These are phyloP conservation scores for Arachis stenosperma DNA, from an alignment of 306 rosid species.

Conservation along the genomic window DNA sequence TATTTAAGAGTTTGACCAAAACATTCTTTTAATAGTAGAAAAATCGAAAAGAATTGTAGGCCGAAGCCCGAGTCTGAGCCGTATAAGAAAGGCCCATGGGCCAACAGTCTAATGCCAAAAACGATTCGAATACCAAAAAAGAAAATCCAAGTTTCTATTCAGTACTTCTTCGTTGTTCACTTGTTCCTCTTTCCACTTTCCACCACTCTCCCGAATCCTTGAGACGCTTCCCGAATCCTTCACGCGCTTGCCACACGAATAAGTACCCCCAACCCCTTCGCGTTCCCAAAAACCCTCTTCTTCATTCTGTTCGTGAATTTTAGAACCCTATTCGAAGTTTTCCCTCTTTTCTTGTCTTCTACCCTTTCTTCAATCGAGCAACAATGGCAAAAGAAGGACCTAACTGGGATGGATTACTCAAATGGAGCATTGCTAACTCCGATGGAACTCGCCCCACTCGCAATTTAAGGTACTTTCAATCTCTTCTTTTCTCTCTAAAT, in stretches of 20 bases:
- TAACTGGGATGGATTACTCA: slow-evolving; percentile 89
- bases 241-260: background rate
- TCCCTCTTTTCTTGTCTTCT: background rate
- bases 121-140: too few species aligned
- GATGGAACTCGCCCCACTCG: slow-evolving; percentile 75
- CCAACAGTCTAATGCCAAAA: background rate
- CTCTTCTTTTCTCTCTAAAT: too few species aligned
- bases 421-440: slow-evolving; percentile 83
- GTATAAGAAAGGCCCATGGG: background rate
- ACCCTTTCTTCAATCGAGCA: background rate
- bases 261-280: background rate
- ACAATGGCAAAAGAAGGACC: slow-evolving; percentile 78
- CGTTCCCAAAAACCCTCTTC: background rate
- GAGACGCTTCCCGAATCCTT: slow-evolving; percentile 38
- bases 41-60: background rate
- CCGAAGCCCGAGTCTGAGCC: background rate
- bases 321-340: background rate
- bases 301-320: background rate
- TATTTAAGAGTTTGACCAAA: too few species aligned
- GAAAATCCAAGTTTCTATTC: background rate
- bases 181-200: background rate
- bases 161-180: background rate
- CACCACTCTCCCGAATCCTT: slow-evolving; percentile 24
- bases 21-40: too few species aligned
- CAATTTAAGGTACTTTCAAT: slow-evolving; percentile 51